Percentiles rank a stretch among this genome's conserved stretches.
Conservation (phyloP, 306 rosid species). For the Hippophae gyantsensis region DNA sequence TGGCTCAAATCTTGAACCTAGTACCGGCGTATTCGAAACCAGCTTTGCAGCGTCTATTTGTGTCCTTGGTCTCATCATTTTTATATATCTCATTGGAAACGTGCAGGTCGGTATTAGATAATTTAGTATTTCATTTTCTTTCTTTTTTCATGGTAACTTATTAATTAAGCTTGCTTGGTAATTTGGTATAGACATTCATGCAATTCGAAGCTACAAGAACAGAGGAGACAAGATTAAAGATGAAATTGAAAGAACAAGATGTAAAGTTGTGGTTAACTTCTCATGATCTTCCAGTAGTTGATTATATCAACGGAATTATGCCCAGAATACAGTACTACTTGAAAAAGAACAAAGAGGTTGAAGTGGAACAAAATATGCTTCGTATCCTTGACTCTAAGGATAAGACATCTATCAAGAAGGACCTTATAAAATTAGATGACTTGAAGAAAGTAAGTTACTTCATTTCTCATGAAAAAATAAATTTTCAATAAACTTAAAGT, state of each 20-base stretch:
- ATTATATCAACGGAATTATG: constrained; percentile 5
- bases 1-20: not conserved
- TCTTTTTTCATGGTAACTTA: no score
- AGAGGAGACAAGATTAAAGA: constrained; percentile 47
- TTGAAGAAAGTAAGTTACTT: constrained; percentile 40
- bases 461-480: no score
- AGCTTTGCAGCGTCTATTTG: not conserved
- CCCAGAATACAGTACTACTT: constrained; percentile 1
- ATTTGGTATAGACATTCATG: constrained; percentile 43
- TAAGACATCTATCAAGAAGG: constrained; percentile 51
- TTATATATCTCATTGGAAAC: not conserved
- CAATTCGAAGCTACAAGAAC: constrained; percentile 52
- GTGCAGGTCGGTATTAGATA: no score
- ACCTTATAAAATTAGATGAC: constrained; percentile 39
- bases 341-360: constrained; percentile 11
- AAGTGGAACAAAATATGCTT: constrained; percentile 27
- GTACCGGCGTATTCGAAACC: not conserved
- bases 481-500: no score
- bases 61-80: not conserved
- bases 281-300: constrained; percentile 3
- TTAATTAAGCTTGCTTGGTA: no score
- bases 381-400: constrained; percentile 51
- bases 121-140: no score
- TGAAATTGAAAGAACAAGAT: constrained; percentile 16
- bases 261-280: constrained; percentile 11